Base-by-base conservation (phyloP, 805 yeast genomes). In the Candida yuanshanica region DNA sequence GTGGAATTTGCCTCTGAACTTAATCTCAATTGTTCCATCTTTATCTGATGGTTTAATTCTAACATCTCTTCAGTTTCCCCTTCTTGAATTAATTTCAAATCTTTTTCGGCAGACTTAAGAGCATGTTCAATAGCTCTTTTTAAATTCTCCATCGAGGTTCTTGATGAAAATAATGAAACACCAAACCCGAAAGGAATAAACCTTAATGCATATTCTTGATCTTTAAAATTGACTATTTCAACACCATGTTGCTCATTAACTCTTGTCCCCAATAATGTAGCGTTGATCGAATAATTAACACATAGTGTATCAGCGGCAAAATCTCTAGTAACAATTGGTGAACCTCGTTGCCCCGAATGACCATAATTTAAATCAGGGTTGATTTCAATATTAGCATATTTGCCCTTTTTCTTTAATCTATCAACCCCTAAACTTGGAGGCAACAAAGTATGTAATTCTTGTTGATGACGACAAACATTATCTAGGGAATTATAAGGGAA, bases 401-500 rank as follows among this genome's bases (percentile, higher is more conserved):
- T 59, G 1, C 64, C 59, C 32, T 50, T 47, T 20, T 56, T 57
- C 39, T 56, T 56, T 27, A 51, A 53, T 36, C 49, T 55, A 43
- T 65, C 66, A 16, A 66, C 48, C 21, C 72, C 71, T 37, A 67
- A 57, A 49, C 68, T 62, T 37, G 73, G 73, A 1, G 72, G 72
- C 38, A 68, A 44, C 22, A 63, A 45, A 23, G 63, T 60, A 47
- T 68, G 73, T 4, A 57, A 44, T 35, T 56, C 63, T 36, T 63
- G 68, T 29, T 64, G 64, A 49, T 75, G 74, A 23, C 70, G 64
- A 51, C 83, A 78, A 7, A 70, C 58, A 18, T 70, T 69, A 50
- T 78, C 83, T 32, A 79, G 57, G 21, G 76, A 54, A 47, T 70
- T 70, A 29, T 68, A 61, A 1, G 85, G 85, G 38, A 79, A 68